These are phyloP conservation scores for Beauveria sp. DNA, from an alignment of 2,329 filamentous ascomycete species.

Conservation along the genomic window DNA sequence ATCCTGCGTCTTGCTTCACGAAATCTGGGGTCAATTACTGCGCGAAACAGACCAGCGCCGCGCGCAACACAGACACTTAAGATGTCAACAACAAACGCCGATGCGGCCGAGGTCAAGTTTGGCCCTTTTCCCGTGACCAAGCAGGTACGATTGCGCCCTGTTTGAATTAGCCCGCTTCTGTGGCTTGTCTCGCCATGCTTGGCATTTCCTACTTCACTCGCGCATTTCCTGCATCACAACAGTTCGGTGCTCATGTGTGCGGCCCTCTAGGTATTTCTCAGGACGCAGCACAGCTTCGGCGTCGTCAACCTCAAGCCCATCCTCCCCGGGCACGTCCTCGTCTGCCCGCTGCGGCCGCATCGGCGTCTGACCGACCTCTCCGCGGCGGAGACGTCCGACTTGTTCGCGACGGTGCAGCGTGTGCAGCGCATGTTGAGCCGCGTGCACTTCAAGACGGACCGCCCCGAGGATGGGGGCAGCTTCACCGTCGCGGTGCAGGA, in stretches of 20 bases:
- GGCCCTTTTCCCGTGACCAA: conserved; percentile 69
- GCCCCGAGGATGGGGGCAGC: conserved; percentile 50
- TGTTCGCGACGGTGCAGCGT: conserved; percentile 80
- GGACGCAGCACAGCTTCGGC: conserved; percentile 71
- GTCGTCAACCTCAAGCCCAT: conserved; percentile 95
- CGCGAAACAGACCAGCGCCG: conserved; percentile 13
- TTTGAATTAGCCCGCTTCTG: neutral
- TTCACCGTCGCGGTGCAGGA: conserved; percentile 97
- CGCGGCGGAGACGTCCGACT: conserved; percentile 63
- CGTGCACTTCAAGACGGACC: conserved; percentile 48
- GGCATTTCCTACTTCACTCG: too few relatives aligned
- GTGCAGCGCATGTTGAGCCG: conserved; percentile 67
- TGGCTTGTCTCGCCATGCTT: too few relatives aligned
- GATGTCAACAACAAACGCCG: conserved; percentile 20
- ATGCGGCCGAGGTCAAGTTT: conserved; percentile 48
- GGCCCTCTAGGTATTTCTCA: conserved; percentile 68
- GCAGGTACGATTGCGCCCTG: conserved; percentile 45
- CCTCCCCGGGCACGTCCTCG: conserved; percentile 84
- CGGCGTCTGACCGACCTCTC: conserved; percentile 70
- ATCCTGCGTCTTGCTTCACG: neutral
- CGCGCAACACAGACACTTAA: conserved; percentile 11
- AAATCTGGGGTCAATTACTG: neutral
- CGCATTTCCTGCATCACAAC: neutral
- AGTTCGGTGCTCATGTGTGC: neutral
- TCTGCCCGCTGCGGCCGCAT: conserved; percentile 66